Evolutionary conservation across 768 basidiomycete species (phyloP), one percentile per base, ranked within the genome.

Genomic region (Boletus vermiculosoides): DNA sequence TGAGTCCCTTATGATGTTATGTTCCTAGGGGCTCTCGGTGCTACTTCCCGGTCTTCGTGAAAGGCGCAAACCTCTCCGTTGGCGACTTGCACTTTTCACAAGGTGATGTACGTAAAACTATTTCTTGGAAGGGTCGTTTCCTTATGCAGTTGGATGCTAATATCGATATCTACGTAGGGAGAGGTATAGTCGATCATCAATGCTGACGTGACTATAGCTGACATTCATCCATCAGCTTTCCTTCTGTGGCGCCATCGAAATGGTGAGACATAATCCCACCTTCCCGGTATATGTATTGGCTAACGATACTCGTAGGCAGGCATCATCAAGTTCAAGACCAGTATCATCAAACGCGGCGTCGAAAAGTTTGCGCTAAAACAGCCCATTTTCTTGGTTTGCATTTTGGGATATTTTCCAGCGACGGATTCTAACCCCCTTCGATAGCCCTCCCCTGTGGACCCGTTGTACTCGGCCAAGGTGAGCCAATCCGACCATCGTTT

Each of bases 51-150:
- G 89, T 92, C 2, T 92, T 87, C 61, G 74, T 92, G 33, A 77
- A 83, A 45, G 89, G 88, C 6, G 89, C 89, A 2, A 88, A 89
- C 57, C 74, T 92, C 3, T 88, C 88, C 0, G 84, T 90, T 20
- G 89, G 89, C 1, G 89, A 90, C 66, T 73, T 90, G 25, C 89
- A 92, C 65, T 90, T 90, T 70, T 88, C 86, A 16, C 87, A 90
- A 67, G 88, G 87, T 22, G 89, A 90, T 74, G 86, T 77, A 54
- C 31, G 76, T 68, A 4, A 36, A n/a, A 39, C 4, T 46, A 4
- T 22, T 46, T 34, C 1, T 34, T 28, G 12, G 13, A 53, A 6
- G 41, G 22, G 1, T 40, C 4, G 16, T 42, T 46, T 20, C 39
- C 13, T 34, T 34, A 25, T 45, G 33, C 39, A 63, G 31, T 55